Base-by-base conservation (phyloP, 345 rosid genomes). In the Linum usitatissimum region DNA sequence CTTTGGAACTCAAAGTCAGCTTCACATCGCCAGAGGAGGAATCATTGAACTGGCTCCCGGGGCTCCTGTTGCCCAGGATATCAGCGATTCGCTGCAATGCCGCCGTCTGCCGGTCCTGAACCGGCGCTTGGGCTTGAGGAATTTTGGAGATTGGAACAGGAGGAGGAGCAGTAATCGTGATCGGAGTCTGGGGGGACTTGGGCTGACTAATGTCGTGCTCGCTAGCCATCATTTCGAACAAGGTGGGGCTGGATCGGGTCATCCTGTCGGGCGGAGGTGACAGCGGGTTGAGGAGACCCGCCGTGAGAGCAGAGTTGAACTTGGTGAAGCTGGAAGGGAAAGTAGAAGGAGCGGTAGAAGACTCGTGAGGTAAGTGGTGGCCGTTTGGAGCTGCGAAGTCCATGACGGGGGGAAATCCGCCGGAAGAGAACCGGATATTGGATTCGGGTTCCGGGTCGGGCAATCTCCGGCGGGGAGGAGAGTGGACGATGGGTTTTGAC, bases 261-360 rank as follows among this genome's bases (percentile, higher is more conserved):
- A 45, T 9, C 69, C 87, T 88, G 61, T 86, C 90, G 9, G 69
- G 75, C 58, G 75, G 80, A 0, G 99, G 97, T 15, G 99, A 93
- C 95, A 90, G 82, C 20, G 99, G 97, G 71, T 93, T 93, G 31
- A 93, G 55, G 30, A 93, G 89, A 7, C 99, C 99, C 5, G 99
- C 99, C 42, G 97, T 85, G 70, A 93, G 77, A 15, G 93, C 95
- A n/a, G 96, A 83, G 83, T 93, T 90, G 75, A 93, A 90, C 65
- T 87, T 90, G 55, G 82, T 79, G 76, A 93, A 90, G 67, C 87
- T 84, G 21, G 87, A 83, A 9, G 95, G 85, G 23, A 78, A 78
- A 45, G 51, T 10, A 45, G 51, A 45, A 10, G 13, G 51, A 15
- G 17, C 8, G 51, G 88, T 6, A 40, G 48, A 40, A 12, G 48